Conservation (phyloP, 495 filamentous ascomycete genomes). For the Hypoxylon fragiforme region DNA sequence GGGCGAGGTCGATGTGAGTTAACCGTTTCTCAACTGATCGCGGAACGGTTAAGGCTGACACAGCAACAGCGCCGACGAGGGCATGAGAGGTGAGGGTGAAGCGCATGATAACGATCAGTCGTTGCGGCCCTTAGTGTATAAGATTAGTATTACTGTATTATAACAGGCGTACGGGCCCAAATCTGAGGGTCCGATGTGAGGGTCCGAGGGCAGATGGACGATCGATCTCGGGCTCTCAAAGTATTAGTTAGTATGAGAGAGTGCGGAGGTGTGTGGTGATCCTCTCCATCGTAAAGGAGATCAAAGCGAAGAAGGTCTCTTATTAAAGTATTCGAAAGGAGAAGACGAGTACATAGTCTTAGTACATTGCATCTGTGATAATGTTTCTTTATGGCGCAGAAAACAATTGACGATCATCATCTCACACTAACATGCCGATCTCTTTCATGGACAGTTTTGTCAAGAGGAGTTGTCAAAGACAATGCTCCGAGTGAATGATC, state of each 20-base stretch:
- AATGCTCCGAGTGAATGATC: conserved; percentile 18
- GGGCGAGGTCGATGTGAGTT: conserved; percentile 30
- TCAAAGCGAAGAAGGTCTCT: conserved; percentile 1
- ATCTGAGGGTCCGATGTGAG: background rate
- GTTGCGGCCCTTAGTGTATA: conserved; percentile 8
- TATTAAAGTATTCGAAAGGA: no score
- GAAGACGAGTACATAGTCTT: no score
- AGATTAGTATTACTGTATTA: conserved; percentile 21
- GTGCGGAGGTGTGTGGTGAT: conserved; percentile 1
- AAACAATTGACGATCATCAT: conserved; percentile 32
- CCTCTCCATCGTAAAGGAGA: conserved; percentile 11
- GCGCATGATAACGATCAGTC: conserved; percentile 30
- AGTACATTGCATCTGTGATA: no score
- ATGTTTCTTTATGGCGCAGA: conserved; percentile 1
- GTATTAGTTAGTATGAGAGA: conserved; percentile 10
- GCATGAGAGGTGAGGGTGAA: conserved; percentile 30
- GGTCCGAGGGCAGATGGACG: conserved; percentile 1
- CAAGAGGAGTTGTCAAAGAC: conserved; percentile 17
- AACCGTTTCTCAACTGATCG: conserved; percentile 22
- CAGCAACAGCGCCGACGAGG: conserved; percentile 36
- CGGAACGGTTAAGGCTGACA: conserved; percentile 29
- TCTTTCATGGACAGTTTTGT: conserved; percentile 19
- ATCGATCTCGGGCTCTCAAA: background rate
- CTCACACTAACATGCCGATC: conserved; percentile 23
- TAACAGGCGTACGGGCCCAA: background rate